Percentiles rank a stretch among this genome's conserved stretches.
These are phyloP conservation scores for Cryptococcus neoformans DNA, from an alignment of 1,284 basidiomycete species.

Conservation along the genomic window DNA sequence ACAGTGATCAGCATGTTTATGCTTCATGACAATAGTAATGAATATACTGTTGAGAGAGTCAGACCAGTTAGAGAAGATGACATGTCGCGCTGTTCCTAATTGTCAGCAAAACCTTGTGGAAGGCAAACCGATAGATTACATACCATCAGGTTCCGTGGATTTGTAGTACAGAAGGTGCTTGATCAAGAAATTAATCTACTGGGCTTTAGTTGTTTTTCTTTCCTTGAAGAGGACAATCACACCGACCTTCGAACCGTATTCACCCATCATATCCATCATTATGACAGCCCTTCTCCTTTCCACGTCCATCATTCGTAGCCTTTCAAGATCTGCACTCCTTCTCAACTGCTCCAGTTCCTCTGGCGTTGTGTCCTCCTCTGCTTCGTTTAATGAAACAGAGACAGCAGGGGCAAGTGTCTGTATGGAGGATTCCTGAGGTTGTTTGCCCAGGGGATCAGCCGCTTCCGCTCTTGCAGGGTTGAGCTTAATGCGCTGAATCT, in stretches of 20 bases:
- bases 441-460: no score
- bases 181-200: slow-evolving; percentile 44
- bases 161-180: slow-evolving; percentile 40
- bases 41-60: slow-evolving; percentile 37
- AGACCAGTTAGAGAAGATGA: slow-evolving; percentile 48
- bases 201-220: background rate
- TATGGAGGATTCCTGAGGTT: no score
- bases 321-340: slow-evolving; percentile 21
- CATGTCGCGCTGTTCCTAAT: slow-evolving; percentile 30
- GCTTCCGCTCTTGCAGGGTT: slow-evolving; percentile 27
- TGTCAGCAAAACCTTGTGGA: background rate
- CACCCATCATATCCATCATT: slow-evolving; percentile 40
- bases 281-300: slow-evolving; percentile 22
- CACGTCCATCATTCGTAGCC: slow-evolving; percentile 26
- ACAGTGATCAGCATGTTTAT: background rate
- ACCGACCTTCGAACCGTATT: slow-evolving; percentile 47
- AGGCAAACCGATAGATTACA: background rate
- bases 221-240: no score
- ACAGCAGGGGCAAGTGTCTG: no score
- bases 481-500: slow-evolving; percentile 86
- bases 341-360: slow-evolving; percentile 14
- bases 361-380: no score
- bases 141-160: slow-evolving; percentile 18
- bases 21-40: background rate
- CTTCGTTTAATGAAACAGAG: no score